Base-by-base conservation (phyloP, 108 stramenopile species). In the Tribonema minus region DNA sequence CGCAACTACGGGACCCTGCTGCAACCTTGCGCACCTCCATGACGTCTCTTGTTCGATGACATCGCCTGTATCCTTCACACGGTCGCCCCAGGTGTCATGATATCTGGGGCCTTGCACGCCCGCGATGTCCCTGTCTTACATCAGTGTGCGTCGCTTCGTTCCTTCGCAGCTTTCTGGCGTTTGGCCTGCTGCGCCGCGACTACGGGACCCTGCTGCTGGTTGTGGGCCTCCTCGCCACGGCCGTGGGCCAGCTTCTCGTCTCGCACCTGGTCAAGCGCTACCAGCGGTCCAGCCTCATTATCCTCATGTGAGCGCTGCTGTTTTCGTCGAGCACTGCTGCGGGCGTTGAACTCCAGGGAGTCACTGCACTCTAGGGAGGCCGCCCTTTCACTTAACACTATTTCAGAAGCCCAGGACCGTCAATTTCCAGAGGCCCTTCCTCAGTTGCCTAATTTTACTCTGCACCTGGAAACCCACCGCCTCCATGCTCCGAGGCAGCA, bases 281-380 rank as follows among this genome's bases (percentile, higher is more conserved):
- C 34, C 46, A 91, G 67, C 89, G 95, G n/a, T 90, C 92, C 72
- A 92, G 91, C 26, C 92, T 91, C 73, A 93, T 96, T 68, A 93
- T 93, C 37, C 91, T 94, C 59, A 20, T 54, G 46, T 54, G 20
- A 54, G 46, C 20, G 46, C n/a, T n/a, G n/a, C n/a, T n/a, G n/a
- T n/a, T n/a, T n/a, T n/a, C n/a, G n/a, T n/a, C n/a, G n/a, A n/a
- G n/a, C n/a, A n/a, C n/a, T n/a, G n/a, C n/a, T n/a, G n/a, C n/a
- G n/a, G n/a, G n/a, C n/a, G n/a, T n/a, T n/a, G n/a, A n/a, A n/a
- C n/a, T n/a, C n/a, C n/a, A n/a, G n/a, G n/a, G n/a, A n/a, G n/a
- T n/a, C n/a, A n/a, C n/a, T n/a, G n/a, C n/a, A n/a, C n/a, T n/a
- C n/a, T n/a, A n/a, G n/a, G n/a, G n/a, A n/a, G n/a, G n/a, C n/a